These are phyloP conservation scores for Metarhizium rileyi DNA, from an alignment of 2,329 filamentous ascomycete species.

Conservation along the genomic window DNA sequence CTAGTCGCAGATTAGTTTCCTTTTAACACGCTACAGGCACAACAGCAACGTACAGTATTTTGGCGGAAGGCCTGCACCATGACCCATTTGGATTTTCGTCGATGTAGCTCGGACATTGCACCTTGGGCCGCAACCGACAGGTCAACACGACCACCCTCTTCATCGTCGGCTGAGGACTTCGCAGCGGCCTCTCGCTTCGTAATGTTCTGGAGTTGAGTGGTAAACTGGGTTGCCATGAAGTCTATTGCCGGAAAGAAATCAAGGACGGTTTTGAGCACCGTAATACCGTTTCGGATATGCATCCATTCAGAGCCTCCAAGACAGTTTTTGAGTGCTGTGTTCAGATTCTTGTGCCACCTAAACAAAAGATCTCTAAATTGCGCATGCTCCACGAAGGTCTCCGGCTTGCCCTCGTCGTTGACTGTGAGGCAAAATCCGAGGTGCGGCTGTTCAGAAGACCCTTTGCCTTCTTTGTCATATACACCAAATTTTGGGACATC, in stretches of 20 bases:
- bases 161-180: conserved; percentile 36
- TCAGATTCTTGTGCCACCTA: conserved; percentile 82
- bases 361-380: conserved; percentile 78
- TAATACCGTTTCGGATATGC: conserved; percentile 94
- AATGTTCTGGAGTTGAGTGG: conserved; percentile 55
- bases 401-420: conserved; percentile 55
- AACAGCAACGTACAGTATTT: conserved; percentile 41
- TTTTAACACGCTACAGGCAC: neutral
- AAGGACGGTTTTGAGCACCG: conserved; percentile 70
- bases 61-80: conserved; percentile 64
- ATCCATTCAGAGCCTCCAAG: conserved; percentile 84
- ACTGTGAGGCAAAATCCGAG: conserved; percentile 72
- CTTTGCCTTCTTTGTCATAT: conserved; percentile 71
- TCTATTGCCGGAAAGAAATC: conserved; percentile 82
- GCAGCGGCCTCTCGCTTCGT: conserved; percentile 48
- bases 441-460: conserved; percentile 41
- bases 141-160: conserved; percentile 57
- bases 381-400: conserved; percentile 68
- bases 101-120: conserved; percentile 59
- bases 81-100: conserved; percentile 58
- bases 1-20: conserved; percentile 11
- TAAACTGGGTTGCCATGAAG: conserved; percentile 67
- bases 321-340: conserved; percentile 70
- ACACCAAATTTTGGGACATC: conserved; percentile 53
- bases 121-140: conserved; percentile 65